Evolutionary conservation across 1,284 basidiomycete species (phyloP).

Genomic region (Gomphus bonarii): DNA sequence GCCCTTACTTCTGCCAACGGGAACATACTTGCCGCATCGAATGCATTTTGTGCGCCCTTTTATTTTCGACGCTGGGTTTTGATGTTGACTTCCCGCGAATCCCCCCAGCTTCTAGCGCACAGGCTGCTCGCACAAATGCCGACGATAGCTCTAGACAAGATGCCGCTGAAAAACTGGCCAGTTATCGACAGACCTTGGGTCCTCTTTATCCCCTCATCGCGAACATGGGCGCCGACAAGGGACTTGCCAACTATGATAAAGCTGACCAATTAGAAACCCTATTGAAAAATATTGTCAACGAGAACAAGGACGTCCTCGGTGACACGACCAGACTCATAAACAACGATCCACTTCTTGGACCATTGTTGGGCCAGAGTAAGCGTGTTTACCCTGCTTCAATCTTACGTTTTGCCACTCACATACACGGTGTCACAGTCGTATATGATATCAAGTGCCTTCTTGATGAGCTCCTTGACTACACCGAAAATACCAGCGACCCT

Average conservation of each 20-base stretch:
- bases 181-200: slow-evolving; percentile 26
- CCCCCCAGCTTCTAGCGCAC: not conserved
- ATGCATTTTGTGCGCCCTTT: not conserved
- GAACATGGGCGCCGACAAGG: slow-evolving; percentile 32
- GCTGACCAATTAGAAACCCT: slow-evolving; percentile 33
- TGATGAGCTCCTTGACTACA: slow-evolving; percentile 32
- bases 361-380: slow-evolving; percentile 46
- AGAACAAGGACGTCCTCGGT: slow-evolving; percentile 34
- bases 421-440: slow-evolving; percentile 26
- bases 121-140: slow-evolving; percentile 12
- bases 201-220: slow-evolving; percentile 25
- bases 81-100: not conserved
- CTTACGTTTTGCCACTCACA: slow-evolving; percentile 10
- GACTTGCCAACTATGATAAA: slow-evolving; percentile 42
- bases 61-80: slow-evolving; percentile 9
- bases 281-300: slow-evolving; percentile 39
- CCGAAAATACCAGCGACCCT: slow-evolving; percentile 40
- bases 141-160: slow-evolving; percentile 26
- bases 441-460: slow-evolving; percentile 40
- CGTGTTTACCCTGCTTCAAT: slow-evolving; percentile 11
- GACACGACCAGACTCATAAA: slow-evolving; percentile 23
- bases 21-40: not conserved
- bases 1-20: not conserved
- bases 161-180: slow-evolving; percentile 26
- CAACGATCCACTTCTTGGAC: slow-evolving; percentile 34